Base-by-base conservation (phyloP, 202 grass and related monocot species). In the Carex arenaria region DNA sequence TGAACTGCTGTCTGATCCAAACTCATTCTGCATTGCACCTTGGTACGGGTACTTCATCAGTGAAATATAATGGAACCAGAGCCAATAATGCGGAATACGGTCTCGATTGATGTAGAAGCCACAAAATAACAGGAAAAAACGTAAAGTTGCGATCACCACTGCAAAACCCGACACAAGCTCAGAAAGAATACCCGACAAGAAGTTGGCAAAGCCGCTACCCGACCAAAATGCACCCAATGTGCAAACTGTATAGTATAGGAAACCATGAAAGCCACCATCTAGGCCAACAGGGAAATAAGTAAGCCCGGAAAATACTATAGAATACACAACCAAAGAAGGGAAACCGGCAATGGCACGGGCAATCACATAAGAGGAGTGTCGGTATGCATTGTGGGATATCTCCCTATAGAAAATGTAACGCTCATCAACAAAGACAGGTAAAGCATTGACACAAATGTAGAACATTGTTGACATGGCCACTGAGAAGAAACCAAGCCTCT, bases 11-110 rank as follows among this genome's bases (percentile, higher is more conserved):
- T 90, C 69, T 4, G 26, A 26, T 26, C 85, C 64, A 84, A 92
- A 94, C 82, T 94, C 90, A 72, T 94, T 94, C 84, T 83, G 87
- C 86, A 94, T 83, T 70, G 86, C 84, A n/a, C 87, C 92, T 72
- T 94, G 81, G 84, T 94, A 94, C 11, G 90, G 90, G 81, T 94
- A 94, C 87, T 92, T 94, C 59, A 94, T 87, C 10, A 94, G 23
- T 15, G 87, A 91, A 23, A 94, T 42, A 62, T 92, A 92, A 78
- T 94, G 92, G 78, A 94, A 90, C 90, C 88, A 94, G 17, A 89
- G 73, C 92, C 92, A 94, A 82, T 94, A 94, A 3, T 43, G n/a
- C 3, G 81, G 84, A 69, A 94, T 92, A 23, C 92, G 64, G 67
- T 87, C 86, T 17, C 86, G 77, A 3, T 86, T 87, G 7, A 90